Evolutionary conservation across 768 basidiomycete species (phyloP).

Genomic region (Panellus pusillus): DNA sequence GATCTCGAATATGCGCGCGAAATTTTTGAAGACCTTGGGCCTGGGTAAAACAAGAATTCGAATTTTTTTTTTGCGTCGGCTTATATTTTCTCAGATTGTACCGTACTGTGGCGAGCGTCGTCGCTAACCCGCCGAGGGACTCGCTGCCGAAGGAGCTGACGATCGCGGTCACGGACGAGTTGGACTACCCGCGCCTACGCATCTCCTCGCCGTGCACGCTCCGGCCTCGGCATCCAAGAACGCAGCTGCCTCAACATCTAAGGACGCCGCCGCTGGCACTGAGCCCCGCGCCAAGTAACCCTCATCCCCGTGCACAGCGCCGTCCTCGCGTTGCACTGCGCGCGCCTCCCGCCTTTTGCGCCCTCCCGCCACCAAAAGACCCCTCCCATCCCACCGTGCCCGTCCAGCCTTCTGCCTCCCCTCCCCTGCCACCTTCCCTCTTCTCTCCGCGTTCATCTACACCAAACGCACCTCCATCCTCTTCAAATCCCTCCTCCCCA

Average conservation of each 20-base stretch:
- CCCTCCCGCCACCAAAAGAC: constrained; percentile 28
- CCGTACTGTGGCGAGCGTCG: constrained; percentile 40
- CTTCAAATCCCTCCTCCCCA: constrained; percentile 42
- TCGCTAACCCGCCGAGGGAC: constrained; percentile 30
- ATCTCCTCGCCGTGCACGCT: constrained; percentile 31
- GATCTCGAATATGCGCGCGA: constrained; percentile 47
- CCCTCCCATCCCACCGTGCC: constrained; percentile 42
- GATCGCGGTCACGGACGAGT: constrained; percentile 35
- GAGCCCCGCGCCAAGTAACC: constrained; percentile 16
- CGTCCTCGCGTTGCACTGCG: constrained; percentile 51
- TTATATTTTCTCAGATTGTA: constrained; percentile 33
- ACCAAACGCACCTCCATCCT: constrained; percentile 44
- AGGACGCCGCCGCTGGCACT: not conserved
- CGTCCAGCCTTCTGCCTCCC: constrained; percentile 55
- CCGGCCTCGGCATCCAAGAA: constrained; percentile 13
- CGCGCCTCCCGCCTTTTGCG: constrained; percentile 45
- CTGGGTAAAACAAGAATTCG: constrained; percentile 32
- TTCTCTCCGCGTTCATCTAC: constrained; percentile 50
- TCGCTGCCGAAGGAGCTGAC: constrained; percentile 44
- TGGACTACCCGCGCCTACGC: constrained; percentile 30
- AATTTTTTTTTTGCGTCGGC: not conserved
- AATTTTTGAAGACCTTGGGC: constrained; percentile 42
- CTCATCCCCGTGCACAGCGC: constrained; percentile 54
- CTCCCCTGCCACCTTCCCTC: constrained; percentile 47
- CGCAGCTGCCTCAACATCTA: constrained; percentile 12